Base-by-base conservation (phyloP, 176 grass and related monocot genomes). In the Ensete ventricosum region DNA sequence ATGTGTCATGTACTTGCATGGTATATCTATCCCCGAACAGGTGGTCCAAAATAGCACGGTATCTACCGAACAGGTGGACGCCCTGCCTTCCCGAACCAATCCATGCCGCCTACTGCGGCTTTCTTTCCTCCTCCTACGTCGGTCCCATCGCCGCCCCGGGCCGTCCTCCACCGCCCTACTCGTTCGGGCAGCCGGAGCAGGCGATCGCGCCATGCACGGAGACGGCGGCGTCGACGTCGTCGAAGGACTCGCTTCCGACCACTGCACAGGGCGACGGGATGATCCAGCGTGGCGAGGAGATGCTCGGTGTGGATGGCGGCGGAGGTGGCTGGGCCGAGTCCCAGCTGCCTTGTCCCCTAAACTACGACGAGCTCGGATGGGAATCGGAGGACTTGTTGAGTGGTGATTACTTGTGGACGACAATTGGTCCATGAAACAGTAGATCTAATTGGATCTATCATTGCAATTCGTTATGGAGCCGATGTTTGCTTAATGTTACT, bases 41-140 rank as follows among this genome's bases (percentile, higher is more conserved):
- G 21, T 73, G 71, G 71, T 73, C 71, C 5, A 73, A 73, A 54
- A 73, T 73, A 0, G 71, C 71, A 25, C 71, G 24, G 0, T 25
- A 54, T 5, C 13, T 73, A 1, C 71, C 71, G 1, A n/a, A n/a
- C n/a, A n/a, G n/a, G 11, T 73, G 52, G 71, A 54, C 54, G 52
- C 71, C 71, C 6, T 52, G 71, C 52, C 52, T 73, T 11, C 1
- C 26, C 10, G 70, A 73, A 11, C 50, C n/a, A 9, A 14, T 54
- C 50, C 71, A 16, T 0, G 51, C 51, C 8, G 52, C 51, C 52
- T 2, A 5, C 21, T 1, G 2, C 34, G 34, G 34, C 34, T 43
- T 43, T 43, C 34, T 3, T 43, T 43, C 34, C 4, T 43, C 34
- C 34, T 43, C 34, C 52, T 14, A 17, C 52, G 2, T 21, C 9